Evolutionary conservation across 2,329 filamentous ascomycete species (phyloP).

Genomic region (Fusarium coicis): DNA sequence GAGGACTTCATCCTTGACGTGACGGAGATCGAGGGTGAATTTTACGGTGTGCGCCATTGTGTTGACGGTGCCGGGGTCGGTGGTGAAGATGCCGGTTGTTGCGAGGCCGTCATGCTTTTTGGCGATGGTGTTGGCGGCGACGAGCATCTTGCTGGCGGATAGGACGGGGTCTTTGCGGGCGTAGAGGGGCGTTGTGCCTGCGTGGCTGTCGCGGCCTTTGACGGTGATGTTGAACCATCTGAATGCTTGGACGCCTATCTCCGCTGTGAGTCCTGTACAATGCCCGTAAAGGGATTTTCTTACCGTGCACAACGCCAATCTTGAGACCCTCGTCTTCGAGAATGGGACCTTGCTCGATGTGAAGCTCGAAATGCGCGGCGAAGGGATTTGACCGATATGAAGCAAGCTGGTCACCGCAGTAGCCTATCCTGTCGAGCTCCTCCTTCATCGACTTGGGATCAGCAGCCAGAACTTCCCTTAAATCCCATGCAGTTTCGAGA

Average conservation of each 20-base stretch:
- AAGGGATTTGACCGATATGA: neutral
- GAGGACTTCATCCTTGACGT: neutral
- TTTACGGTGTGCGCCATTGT: slow-evolving; percentile 1
- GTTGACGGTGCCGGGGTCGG: neutral
- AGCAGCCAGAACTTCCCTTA: neutral
- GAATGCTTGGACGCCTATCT: slow-evolving; percentile 6
- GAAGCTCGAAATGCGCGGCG: neutral
- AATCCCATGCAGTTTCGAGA: neutral
- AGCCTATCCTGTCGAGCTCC: slow-evolving; percentile 2
- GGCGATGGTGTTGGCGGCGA: slow-evolving; percentile 1
- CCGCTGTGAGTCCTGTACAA: too few relatives aligned
- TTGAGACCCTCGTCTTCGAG: neutral
- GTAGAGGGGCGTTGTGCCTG: slow-evolving; percentile 9
- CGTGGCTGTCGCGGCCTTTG: slow-evolving; percentile 3
- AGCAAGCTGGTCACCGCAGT: neutral
- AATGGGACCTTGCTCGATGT: neutral
- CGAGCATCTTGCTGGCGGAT: neutral
- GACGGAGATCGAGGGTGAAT: neutral
- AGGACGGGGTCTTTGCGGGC: slow-evolving; percentile 11
- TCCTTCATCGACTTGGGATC: slow-evolving; percentile 9
- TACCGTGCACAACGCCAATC: neutral
- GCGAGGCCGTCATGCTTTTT: neutral
- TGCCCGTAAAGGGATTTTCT: fast-evolving
- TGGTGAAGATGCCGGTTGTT: neutral
- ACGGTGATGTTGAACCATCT: slow-evolving; percentile 13